Conservation (phyloP, 2,329 filamentous ascomycete species). For the Talaromyces sp. region DNA sequence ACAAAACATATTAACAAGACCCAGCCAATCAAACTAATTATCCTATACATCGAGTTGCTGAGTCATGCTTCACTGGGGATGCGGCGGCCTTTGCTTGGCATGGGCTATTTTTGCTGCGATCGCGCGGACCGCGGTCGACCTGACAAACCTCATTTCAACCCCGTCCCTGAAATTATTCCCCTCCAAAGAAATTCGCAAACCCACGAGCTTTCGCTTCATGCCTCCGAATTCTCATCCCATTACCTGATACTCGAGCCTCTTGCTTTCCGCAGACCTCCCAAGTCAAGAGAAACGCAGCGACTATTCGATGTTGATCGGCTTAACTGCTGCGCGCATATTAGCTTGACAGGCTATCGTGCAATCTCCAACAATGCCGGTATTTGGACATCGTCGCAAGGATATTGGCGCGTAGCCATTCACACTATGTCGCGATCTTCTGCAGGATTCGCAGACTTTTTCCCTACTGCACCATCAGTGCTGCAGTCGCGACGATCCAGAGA, state of each 20-base stretch:
- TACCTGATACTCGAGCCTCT: neutral
- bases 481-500: slow-evolving; percentile 44
- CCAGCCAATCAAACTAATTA: neutral
- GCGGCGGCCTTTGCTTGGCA: neutral
- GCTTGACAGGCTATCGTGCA: neutral
- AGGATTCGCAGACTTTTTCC: slow-evolving; percentile 84
- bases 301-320: neutral
- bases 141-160: neutral
- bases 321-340: neutral
- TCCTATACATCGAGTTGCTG: neutral
- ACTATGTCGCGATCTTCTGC: slow-evolving; percentile 77
- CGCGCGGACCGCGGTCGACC: neutral
- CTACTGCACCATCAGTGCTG: slow-evolving; percentile 65
- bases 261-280: neutral
- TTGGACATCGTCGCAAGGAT: slow-evolving; percentile 4
- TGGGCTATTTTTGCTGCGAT: neutral
- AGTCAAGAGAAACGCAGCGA: neutral
- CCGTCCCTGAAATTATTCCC: neutral
- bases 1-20: neutral
- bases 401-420: slow-evolving; percentile 21
- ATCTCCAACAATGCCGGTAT: slow-evolving; percentile 5
- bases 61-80: neutral
- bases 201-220: neutral
- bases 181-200: neutral
- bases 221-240: neutral